Base-by-base conservation (phyloP, 805 yeast species). In the Lipomyces yamadae region DNA sequence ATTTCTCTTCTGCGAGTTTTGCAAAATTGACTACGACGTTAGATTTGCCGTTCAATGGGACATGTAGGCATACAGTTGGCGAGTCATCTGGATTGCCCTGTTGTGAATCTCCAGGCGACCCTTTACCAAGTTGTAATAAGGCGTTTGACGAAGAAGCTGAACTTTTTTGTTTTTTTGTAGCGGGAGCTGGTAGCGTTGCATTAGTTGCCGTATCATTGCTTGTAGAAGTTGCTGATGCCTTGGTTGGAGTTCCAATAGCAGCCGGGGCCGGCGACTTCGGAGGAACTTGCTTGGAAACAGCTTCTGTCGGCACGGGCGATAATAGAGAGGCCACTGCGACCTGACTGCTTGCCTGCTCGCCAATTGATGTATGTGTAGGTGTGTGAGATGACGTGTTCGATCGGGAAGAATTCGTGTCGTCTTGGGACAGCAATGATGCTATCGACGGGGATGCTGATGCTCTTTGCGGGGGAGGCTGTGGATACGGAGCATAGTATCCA, bases 1-100 rank as follows among this genome's bases (percentile, higher is more conserved):
- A 91, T 77, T 90, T 90, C 60, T 89, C 92, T 74, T 91, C 96
- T 4, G 94, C 90, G 62, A 89, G 78, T 71, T 86, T 85, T 75
- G 88, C 77, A 37, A 91, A 90, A 71, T 91, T 91, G 70, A 90
- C 82, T 2, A 89, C 86, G 0, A 86, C 86, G 60, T 76, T 76
- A 6, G 76, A 63, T 35, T 67, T 63, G 52, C 69, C 74, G 18
- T 48, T n/a, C 13, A 71, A 56, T 8, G 72, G 70, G n/a, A 71
- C 65, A 34, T 60, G 72, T 4, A 71, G 58, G 58, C 73, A 63
- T 24, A 71, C 60, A 1, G 73, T 65, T 7, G 66, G 69, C 3
- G 66, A 57, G 37, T 52, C 60, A 3, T 18, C 60, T 6, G 57
- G 13, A 53, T 32, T 50, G 18, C n/a, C n/a, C n/a, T 52, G 10